These are phyloP conservation scores for Phytophthora sp. DNA, from an alignment of 352 stramenopile genomes.

Conservation along the genomic window DNA sequence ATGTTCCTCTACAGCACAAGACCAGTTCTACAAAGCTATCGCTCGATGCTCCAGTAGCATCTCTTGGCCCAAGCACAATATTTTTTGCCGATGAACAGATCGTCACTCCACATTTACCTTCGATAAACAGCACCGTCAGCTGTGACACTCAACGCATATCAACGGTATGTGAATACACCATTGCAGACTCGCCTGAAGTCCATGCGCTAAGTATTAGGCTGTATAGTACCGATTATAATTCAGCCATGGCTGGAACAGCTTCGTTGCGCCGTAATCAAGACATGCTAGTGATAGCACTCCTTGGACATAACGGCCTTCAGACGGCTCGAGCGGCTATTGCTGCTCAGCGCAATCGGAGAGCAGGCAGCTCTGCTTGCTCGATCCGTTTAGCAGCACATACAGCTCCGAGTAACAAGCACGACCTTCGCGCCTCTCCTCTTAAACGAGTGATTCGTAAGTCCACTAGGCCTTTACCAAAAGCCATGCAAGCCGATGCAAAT, in stretches of 20 bases:
- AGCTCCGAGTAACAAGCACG: conserved; percentile 2
- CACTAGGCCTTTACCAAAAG: background rate
- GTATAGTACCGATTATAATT: conserved; percentile 11
- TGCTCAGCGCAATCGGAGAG: conserved; percentile 33
- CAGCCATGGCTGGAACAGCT: background rate
- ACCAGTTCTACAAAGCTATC: conserved; percentile 21
- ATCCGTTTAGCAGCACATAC: conserved; percentile 35
- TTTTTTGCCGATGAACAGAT: conserved; percentile 42
- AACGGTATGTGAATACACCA: conserved; percentile 31
- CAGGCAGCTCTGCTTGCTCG: conserved; percentile 28
- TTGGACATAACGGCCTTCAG: conserved; percentile 43
- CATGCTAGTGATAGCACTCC: conserved; percentile 28
- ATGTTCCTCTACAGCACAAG: background rate
- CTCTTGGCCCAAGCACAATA: conserved; percentile 40
- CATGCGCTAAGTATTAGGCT: conserved; percentile 37
- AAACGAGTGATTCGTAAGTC: background rate
- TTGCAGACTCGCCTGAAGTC: conserved; percentile 50
- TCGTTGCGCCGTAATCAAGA: conserved; percentile 21
- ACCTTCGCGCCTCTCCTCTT: background rate
- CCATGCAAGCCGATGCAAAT: conserved; percentile 17
- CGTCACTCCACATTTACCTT: no score
- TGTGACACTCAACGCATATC: background rate
- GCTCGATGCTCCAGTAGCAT: conserved; percentile 48
- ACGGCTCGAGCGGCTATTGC: conserved; percentile 30
- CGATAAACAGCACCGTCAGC: no score